Evolutionary conservation across 495 filamentous ascomycete genomes (phyloP), one percentile per base, ranked within the genome.

Genomic region (Letharia columbiana): DNA sequence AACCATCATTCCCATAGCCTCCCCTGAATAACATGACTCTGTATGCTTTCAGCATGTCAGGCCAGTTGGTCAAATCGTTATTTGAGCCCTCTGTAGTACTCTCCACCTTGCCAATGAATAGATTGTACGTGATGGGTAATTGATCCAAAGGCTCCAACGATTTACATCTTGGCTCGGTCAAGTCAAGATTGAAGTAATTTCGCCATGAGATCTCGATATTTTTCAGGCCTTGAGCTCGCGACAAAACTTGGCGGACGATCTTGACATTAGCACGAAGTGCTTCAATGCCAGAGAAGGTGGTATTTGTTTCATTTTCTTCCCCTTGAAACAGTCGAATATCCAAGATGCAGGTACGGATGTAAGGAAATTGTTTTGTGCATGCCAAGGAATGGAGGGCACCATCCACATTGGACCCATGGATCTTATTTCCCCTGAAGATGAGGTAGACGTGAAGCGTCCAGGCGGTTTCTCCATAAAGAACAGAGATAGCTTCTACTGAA

Each of bases 281-380:
- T 3, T 37, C 31, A 57, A 37, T 10, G 2, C 23, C 28, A 33
- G 28, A 31, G 47, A 54, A 54, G 12, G 12, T 31, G 12, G 50
- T 31, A 33, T 9, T 33, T 2, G 33, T 17, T 12, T 54, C 28
- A 0, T 33, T 15, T 33, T 0, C 5, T 54, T 54, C 28, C 12
- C 28, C 50, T 33, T 28, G 50, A 28, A 54, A 33, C 31, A 54
- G 23, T 54, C 50, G 50, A 61, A 44, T 11, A 42, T 61, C 39
- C 20, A 61, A 61, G 42, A 41, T 61, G 41, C 60, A 42, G 60
- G 60, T 61, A 28, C 40, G 40, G 40, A 61, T 42, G n/a, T 28
- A 61, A 18, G 23, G 60, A 7, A 61, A 61, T 0, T 61, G 39
- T 31, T 13, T 61, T 31, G 17, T 45, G 23, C n/a, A 5, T 7